Base-by-base conservation (phyloP, 2,329 filamentous ascomycete genomes). In the Cladophialophora exuberans region DNA sequence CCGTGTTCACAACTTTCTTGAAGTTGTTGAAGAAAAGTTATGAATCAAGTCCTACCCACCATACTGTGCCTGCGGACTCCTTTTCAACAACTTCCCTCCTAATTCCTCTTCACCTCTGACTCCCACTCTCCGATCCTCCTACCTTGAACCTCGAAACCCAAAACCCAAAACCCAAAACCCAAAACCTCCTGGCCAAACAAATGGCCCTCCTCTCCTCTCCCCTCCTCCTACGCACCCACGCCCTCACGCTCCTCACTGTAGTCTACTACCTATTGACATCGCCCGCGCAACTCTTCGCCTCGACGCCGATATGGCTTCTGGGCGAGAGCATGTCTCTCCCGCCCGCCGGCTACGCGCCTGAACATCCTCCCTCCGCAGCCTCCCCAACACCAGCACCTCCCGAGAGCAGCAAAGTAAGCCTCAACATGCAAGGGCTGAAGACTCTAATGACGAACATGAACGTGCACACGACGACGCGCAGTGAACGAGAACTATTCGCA, bases 121-220 rank as follows among this genome's bases (percentile, higher is more conserved):
- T n/a, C n/a, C n/a, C n/a, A n/a, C n/a, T n/a, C n/a, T n/a, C n/a
- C n/a, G n/a, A n/a, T n/a, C n/a, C n/a, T n/a, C n/a, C n/a, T n/a
- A n/a, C n/a, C n/a, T n/a, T n/a, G n/a, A n/a, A n/a, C n/a, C n/a
- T n/a, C n/a, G n/a, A n/a, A n/a, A n/a, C n/a, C n/a, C n/a, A n/a
- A n/a, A n/a, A n/a, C n/a, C n/a, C n/a, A n/a, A n/a, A n/a, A n/a
- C n/a, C n/a, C n/a, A n/a, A n/a, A n/a, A 4, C 22, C 41, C 17
- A 25, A 13, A 23, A 43, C 22, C 41, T 28, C 13, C 4, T 13
- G 10, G n/a, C 35, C 2, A 33, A n/a, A 13, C 50, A 17, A 36
- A 65, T 65, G 63, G 23, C 60, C 6, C 46, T 65, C 51, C 58
- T 65, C 13, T 57, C 62, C 49, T 64, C 63, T 3, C 20, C 50